Evolutionary conservation across 306 rosid genomes (phyloP), one percentile per base, ranked within the genome.

Genomic region (Purshia tridentata): DNA sequence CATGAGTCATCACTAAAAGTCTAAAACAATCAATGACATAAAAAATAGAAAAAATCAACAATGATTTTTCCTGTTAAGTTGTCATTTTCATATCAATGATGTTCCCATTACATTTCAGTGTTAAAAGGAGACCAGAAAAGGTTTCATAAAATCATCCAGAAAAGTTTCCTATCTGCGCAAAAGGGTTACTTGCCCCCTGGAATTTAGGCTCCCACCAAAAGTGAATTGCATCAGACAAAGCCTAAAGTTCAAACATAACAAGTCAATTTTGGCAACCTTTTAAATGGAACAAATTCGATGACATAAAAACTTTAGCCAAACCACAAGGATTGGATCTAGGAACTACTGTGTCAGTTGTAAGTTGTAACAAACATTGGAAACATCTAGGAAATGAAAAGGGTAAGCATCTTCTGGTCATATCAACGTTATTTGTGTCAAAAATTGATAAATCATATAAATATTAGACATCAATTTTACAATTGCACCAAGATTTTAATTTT

Each of bases 191-290:
- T 16, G 37, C 47, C 23, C 46, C 47, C 8, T 40, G 40, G 46
- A 53, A 29, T 29, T 12, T 4, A 53, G 40, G 48, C 72, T 68
- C 61, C 72, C 40, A 45, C 29, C 44, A 19, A 39, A 35, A 51
- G 47, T 11, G 51, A 54, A 19, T 14, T 19, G 52, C 52, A 70
- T 41, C 52, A 20, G 12, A 23, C 72, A 67, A 67, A 50, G 46
- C 45, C 29, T 9, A 29, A 37, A 56, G 65, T 56, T 71, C 53
- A 56, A 56, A 14, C 48, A 16, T n/a, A 61, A 62, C n/a, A 15
- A 44, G 75, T 56, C 66, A 71, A 56, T 44, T 71, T 44, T 14
- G 54, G 45, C 65, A 44, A 55, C 75, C 53, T 23, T 71, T 71
- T 44, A 14, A 6, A 54, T 12, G 51, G 16, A 52, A 54, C 41